These are phyloP conservation scores for Steccherinum ochraceum DNA, from an alignment of 768 basidiomycete genomes.

Conservation along the genomic window DNA sequence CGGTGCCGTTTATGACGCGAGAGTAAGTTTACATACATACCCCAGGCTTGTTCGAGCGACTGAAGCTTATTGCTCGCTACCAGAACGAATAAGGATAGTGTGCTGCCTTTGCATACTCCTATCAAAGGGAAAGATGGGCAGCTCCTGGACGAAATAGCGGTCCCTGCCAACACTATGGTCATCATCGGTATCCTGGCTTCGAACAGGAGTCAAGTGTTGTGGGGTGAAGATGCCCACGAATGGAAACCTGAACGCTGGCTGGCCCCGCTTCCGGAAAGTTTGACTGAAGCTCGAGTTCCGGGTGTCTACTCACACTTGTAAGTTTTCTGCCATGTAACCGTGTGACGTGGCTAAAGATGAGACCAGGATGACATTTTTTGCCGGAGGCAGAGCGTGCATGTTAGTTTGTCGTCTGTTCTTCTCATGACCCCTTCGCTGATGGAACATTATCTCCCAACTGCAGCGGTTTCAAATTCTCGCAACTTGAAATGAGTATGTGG, in stretches of 20 bases:
- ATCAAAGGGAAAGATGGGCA: constrained; percentile 37
- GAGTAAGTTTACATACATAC: constrained; percentile 14
- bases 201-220: constrained; percentile 45
- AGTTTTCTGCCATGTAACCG: neutral
- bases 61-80: neutral
- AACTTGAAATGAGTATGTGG: constrained; percentile 18
- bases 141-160: constrained; percentile 30
- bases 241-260: constrained; percentile 68
- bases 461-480: constrained; percentile 20
- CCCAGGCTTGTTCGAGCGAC: neutral
- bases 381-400: constrained; percentile 11
- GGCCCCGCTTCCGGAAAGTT: constrained; percentile 10
- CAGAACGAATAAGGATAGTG: constrained; percentile 48
- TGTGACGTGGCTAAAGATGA: neutral
- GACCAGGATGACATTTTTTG: constrained; percentile 11
- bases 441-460: neutral
- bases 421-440: neutral
- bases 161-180: constrained; percentile 43
- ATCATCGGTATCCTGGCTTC: constrained; percentile 36
- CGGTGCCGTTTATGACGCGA: constrained; percentile 33
- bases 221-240: constrained; percentile 54
- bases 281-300: constrained; percentile 13
- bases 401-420: neutral
- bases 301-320: constrained; percentile 17
- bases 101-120: constrained; percentile 50